Evolutionary conservation across 176 grass and related monocot genomes (phyloP).

Genomic region (Musa acuminata): DNA sequence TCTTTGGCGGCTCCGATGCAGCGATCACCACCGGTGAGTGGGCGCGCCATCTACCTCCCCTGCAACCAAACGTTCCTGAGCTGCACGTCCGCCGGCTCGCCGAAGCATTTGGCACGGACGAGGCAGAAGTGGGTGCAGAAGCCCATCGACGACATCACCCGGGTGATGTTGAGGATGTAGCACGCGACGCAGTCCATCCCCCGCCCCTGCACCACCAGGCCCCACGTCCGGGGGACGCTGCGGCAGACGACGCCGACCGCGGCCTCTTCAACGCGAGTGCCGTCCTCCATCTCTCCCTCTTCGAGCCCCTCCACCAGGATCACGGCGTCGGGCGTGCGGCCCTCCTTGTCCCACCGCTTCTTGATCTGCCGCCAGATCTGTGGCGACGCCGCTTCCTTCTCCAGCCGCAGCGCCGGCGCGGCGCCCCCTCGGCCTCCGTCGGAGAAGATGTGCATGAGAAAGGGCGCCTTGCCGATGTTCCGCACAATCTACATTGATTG

Average conservation of each 20-base stretch:
- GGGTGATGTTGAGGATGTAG: conserved; percentile 61
- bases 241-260: background rate
- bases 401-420: conserved; percentile 33
- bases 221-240: conserved; percentile 5
- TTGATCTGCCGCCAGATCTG: conserved; percentile 47
- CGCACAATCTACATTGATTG: conserved; percentile 32
- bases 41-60: background rate
- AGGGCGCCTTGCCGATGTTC: conserved; percentile 29
- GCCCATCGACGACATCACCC: conserved; percentile 54
- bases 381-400: conserved; percentile 41
- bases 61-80: conserved; percentile 68
- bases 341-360: conserved; percentile 36
- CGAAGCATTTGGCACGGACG: conserved; percentile 64
- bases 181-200: conserved; percentile 31
- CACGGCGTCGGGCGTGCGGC: conserved; percentile 52
- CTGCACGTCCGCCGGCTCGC: conserved; percentile 58
- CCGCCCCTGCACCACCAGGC: conserved; percentile 33
- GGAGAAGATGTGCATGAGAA: conserved; percentile 18
- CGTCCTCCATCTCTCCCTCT: conserved; percentile 17
- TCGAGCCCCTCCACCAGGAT: conserved; percentile 61
- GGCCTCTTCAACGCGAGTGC: too few species aligned
- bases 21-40: too few species aligned
- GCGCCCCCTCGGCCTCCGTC: conserved; percentile 6
- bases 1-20: too few species aligned
- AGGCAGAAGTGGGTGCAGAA: conserved; percentile 92